Percentiles rank a stretch among this genome's conserved stretches.
Conservation (phyloP, 768 basidiomycete genomes). For the Asterophora parasitica region DNA sequence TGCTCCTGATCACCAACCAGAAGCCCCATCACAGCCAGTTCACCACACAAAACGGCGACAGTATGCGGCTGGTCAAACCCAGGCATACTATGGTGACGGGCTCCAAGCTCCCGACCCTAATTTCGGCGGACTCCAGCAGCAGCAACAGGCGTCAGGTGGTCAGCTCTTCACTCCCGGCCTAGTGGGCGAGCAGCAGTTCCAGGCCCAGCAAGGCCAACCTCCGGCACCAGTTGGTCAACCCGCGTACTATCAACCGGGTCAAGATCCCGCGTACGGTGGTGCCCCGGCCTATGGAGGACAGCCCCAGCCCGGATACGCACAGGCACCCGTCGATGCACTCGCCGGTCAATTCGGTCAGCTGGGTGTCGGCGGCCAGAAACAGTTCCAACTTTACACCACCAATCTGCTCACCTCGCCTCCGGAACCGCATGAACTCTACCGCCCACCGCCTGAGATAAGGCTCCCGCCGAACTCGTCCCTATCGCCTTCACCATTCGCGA, state of each 20-base stretch:
- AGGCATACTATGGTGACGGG: constrained; percentile 71
- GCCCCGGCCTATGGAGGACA: constrained; percentile 33
- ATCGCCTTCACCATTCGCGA: constrained; percentile 72
- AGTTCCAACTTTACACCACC: constrained; percentile 75
- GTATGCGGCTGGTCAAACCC: constrained; percentile 92
- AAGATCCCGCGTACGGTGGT: constrained; percentile 46
- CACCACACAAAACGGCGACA: constrained; percentile 72
- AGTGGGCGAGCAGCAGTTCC: constrained; percentile 63
- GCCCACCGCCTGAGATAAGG: constrained; percentile 84
- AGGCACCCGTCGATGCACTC: constrained; percentile 57
- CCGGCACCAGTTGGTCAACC: constrained; percentile 27
- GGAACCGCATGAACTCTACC: constrained; percentile 78
- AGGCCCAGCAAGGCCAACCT: constrained; percentile 51
- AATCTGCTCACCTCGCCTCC: constrained; percentile 93
- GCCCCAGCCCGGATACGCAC: constrained; percentile 36
- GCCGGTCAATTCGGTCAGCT: constrained; percentile 86
- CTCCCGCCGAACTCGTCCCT: constrained; percentile 82
- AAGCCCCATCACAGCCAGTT: constrained; percentile 41
- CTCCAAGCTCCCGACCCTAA: constrained; percentile 37
- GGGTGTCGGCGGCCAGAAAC: constrained; percentile 72
- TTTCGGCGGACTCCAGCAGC: constrained; percentile 36
- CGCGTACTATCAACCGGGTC: constrained; percentile 38
- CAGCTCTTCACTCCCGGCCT: constrained; percentile 88
- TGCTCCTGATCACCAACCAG: constrained; percentile 33
- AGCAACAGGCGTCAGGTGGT: constrained; percentile 32